Base-by-base conservation (phyloP, 331 rosid species). In the Phaseolus coccineus region DNA sequence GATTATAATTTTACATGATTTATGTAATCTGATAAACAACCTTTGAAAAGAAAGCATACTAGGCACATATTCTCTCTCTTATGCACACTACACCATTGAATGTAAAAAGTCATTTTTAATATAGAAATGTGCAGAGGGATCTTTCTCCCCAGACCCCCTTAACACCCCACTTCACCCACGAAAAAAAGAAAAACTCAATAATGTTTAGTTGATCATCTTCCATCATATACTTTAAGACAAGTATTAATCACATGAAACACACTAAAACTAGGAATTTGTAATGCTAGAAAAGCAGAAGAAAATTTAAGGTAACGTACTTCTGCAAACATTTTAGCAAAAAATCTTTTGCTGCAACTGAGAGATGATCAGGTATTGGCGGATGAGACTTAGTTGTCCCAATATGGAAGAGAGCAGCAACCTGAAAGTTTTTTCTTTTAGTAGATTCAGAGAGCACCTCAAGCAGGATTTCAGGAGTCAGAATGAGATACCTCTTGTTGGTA, bases 361-460 rank as follows among this genome's bases (percentile, higher is more conserved):
- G 90, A 79, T 93, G 92, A 75, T 96, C 99, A 51, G 99, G 99
- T 30, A 93, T 96, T 63, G 99, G 99, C 48, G 99, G 99, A 88
- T 93, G 98, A 80, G 99, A 91, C 89, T 93, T 96, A 6, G 99
- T 93, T 25, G 98, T 91, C 81, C 99, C 99, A 75, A 96, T 90
- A 81, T 96, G 90, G 83, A 93, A 96, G 82, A 96, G 96, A 84
- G 90, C 99, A 85, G 99, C 98, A 76, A 96, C 98, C 99, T 96
- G 87, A 73, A 88, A 69, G 56, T 58, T 77, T 77, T 76, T 28
- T 75, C 10, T 15, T 63, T 92, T 66, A 94, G 91, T 77, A 76
- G 22, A 66, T 69, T 74, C 52, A 61, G 80, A 73, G 52, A 67
- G 77, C 16, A 62, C 63, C 63, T 68, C 13, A 30, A 58, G 80